Evolutionary conservation across 2,329 filamentous ascomycete species (phyloP).

Genomic region (Dactylellina haptotyla): DNA sequence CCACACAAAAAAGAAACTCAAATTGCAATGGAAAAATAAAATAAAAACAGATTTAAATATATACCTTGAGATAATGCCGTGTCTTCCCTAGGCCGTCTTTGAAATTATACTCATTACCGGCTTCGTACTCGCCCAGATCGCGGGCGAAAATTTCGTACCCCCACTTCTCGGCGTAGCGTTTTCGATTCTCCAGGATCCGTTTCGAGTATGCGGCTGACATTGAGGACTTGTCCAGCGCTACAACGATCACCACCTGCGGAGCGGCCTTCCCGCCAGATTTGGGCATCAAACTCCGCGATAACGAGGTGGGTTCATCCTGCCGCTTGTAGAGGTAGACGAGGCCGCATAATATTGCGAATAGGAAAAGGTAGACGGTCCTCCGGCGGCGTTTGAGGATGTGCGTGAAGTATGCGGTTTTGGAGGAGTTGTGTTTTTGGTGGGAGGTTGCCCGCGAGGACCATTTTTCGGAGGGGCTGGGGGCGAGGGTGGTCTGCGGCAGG

Average conservation of each 20-base stretch:
- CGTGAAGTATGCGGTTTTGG: constrained; percentile 23
- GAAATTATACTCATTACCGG: constrained; percentile 40
- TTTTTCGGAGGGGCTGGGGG: constrained; percentile 28
- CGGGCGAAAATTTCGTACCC: constrained; percentile 65
- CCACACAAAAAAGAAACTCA: background rate
- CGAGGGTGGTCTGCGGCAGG: constrained; percentile 27
- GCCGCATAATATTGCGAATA: constrained; percentile 49
- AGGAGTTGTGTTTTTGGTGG: constrained; percentile 12
- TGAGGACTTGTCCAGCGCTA: constrained; percentile 76
- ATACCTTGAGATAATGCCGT: constrained; percentile 18
- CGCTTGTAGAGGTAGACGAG: constrained; percentile 54
- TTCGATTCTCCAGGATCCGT: constrained; percentile 81
- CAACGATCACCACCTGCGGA: constrained; percentile 78
- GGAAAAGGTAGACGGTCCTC: constrained; percentile 54
- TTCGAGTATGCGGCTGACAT: constrained; percentile 75
- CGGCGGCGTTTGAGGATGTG: constrained; percentile 51
- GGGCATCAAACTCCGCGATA: constrained; percentile 57
- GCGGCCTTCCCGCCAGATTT: constrained; percentile 61
- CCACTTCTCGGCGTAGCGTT: constrained; percentile 84
- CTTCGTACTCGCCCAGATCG: constrained; percentile 23
- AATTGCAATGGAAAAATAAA: constrained; percentile 4
- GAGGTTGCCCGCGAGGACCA: constrained; percentile 47
- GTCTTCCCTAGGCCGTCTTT: constrained; percentile 31
- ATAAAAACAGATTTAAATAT: constrained; percentile 3
- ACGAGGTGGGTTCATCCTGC: constrained; percentile 37